Conservation (phyloP, 139 green algal species). For the Haematococcus lacustris region DNA sequence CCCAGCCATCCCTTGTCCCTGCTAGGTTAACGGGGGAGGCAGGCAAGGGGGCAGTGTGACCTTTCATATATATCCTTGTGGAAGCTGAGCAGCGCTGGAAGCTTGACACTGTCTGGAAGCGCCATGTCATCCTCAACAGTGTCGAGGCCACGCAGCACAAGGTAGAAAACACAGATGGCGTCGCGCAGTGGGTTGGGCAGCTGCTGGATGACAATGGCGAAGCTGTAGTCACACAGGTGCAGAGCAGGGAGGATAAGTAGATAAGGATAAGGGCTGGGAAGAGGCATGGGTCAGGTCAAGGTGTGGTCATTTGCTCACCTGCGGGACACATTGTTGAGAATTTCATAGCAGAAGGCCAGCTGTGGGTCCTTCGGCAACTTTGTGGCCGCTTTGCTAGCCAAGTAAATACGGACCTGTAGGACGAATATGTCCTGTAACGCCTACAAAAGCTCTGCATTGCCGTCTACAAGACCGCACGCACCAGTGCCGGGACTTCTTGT, state of each 20-base stretch:
- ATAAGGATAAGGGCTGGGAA: too few relatives aligned
- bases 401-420: constrained; percentile 51
- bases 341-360: constrained; percentile 90
- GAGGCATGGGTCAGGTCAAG: too few relatives aligned
- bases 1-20: too few relatives aligned
- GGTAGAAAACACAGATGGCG: constrained; percentile 85
- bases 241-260: neutral
- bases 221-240: constrained; percentile 43
- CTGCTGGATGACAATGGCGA: constrained; percentile 95
- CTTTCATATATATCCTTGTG: constrained; percentile 70
- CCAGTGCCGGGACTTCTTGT: too few relatives aligned
- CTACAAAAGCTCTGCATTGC: too few relatives aligned
- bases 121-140: constrained; percentile 98
- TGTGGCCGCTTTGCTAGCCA: constrained; percentile 43
- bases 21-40: too few relatives aligned
- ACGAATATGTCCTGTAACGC: too few relatives aligned
- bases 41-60: too few relatives aligned
- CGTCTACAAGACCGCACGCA: too few relatives aligned
- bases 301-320: constrained; percentile 56
- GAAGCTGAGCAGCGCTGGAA: constrained; percentile 66
- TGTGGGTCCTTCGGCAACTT: constrained; percentile 67
- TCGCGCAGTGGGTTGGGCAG: constrained; percentile 75
- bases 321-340: constrained; percentile 89
- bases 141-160: constrained; percentile 84
- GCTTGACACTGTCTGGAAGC: constrained; percentile 64